A percentile compares a stretch with the other conserved stretches of the same genome.
These are phyloP conservation scores for Fusarium sp. DNA, from an alignment of 2,329 filamentous ascomycete species.

Conservation along the genomic window DNA sequence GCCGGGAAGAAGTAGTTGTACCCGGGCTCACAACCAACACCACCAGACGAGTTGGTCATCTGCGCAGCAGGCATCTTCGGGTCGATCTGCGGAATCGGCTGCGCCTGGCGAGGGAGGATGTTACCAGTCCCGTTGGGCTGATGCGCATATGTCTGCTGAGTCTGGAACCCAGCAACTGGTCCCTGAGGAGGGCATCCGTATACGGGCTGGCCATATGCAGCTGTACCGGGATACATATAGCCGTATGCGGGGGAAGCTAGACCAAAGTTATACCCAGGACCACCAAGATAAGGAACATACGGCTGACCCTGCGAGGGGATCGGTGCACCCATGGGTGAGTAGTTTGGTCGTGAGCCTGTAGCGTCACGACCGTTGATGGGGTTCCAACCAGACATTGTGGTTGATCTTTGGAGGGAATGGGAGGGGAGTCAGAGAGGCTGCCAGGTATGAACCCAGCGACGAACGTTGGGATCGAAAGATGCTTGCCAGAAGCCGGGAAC, in stretches of 20 bases:
- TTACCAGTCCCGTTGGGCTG: constrained; percentile 53
- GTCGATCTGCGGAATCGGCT: constrained; percentile 55
- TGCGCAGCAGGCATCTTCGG: constrained; percentile 60
- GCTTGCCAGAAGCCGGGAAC: constrained; percentile 50
- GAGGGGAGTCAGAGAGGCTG: constrained; percentile 41
- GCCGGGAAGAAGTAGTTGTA: constrained; percentile 71
- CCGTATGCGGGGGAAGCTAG: constrained; percentile 35
- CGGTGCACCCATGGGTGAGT: constrained; percentile 48
- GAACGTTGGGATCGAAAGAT: constrained; percentile 41
- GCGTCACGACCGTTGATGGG: constrained; percentile 51
- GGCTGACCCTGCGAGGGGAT: constrained; percentile 49
- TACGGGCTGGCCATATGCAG: constrained; percentile 11
- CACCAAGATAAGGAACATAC: constrained; percentile 51
- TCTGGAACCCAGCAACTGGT: constrained; percentile 37
- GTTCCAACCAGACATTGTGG: constrained; percentile 53
- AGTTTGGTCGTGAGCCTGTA: constrained; percentile 45
- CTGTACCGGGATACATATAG: constrained; percentile 39
- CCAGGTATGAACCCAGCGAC: constrained; percentile 52
- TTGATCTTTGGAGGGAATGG: neutral
- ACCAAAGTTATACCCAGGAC: constrained; percentile 48
- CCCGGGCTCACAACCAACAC: constrained; percentile 67
- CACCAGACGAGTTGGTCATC: constrained; percentile 66
- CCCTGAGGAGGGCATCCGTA: constrained; percentile 23
- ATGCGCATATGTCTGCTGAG: constrained; percentile 43
- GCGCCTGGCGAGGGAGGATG: constrained; percentile 51